A percentile compares a stretch with the other conserved stretches of the same genome.
phyloP scores from a whole-genome alignment of 2,329 filamentous ascomycete genomes.

The Albifimbria verrucaria region DNA sequence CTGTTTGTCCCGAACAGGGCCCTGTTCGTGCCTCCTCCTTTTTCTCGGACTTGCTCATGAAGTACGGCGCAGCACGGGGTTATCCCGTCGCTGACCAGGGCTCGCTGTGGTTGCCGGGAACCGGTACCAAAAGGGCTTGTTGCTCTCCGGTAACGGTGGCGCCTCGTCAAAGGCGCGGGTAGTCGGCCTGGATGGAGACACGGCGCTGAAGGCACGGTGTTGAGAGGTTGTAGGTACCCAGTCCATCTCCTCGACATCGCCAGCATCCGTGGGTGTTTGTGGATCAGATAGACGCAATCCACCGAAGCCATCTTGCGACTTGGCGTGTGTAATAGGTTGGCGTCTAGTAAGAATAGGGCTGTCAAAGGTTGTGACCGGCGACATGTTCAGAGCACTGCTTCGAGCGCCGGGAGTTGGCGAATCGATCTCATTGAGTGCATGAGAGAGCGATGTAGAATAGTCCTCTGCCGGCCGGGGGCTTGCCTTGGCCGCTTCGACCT shows the following conservation, averaged over 20 bases:
- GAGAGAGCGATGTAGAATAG: constrained; percentile 40
- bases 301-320: constrained; percentile 5
- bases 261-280: constrained; percentile 15
- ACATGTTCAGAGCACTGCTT: constrained; percentile 10
- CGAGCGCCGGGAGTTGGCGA: constrained; percentile 19
- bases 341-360: neutral
- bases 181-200: constrained; percentile 34
- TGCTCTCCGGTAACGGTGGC: constrained; percentile 36
- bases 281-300: constrained; percentile 14
- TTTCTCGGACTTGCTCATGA: constrained; percentile 43
- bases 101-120: constrained; percentile 66
- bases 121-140: constrained; percentile 64
- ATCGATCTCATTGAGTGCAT: constrained; percentile 29
- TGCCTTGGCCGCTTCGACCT: constrained; percentile 20
- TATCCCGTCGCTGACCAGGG: constrained; percentile 60
- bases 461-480: constrained; percentile 21
- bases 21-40: no score
- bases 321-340: neutral
- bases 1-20: no score
- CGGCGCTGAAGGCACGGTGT: constrained; percentile 52
- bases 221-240: constrained; percentile 63
- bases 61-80: constrained; percentile 56
- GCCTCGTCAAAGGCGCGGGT: constrained; percentile 43
- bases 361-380: neutral
- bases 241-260: constrained; percentile 65